Conservation (phyloP, 495 filamentous ascomycete species). For the Lepraria neglecta region DNA sequence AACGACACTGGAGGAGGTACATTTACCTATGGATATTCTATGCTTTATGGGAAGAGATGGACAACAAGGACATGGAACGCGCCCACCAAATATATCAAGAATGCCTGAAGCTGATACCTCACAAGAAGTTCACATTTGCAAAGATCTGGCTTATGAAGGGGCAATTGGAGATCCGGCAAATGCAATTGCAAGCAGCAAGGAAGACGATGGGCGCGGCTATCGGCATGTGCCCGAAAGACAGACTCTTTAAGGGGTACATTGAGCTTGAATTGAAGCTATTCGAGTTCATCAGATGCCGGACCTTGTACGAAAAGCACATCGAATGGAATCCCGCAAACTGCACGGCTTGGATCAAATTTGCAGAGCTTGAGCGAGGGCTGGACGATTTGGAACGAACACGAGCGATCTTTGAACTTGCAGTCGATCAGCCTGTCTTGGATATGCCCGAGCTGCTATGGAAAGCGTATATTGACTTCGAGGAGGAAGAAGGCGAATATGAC, state of each 20-base stretch:
- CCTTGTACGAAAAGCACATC: conserved; percentile 86
- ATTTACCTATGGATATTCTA: conserved; percentile 99
- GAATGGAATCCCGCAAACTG: conserved; percentile 84
- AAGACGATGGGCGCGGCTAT: conserved; percentile 86
- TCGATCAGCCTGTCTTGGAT: conserved; percentile 77
- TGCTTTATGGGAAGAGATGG: conserved; percentile 87
- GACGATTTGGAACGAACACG: conserved; percentile 81
- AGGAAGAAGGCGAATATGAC: conserved; percentile 84
- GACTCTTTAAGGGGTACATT: conserved; percentile 88
- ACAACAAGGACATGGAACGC: conserved; percentile 68
- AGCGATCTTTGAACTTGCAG: conserved; percentile 89
- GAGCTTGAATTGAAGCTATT: conserved; percentile 85
- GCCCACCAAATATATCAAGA: conserved; percentile 87
- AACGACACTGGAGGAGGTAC: conserved; percentile 93
- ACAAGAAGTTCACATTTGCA: conserved; percentile 96
- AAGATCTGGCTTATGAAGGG: conserved; percentile 94
- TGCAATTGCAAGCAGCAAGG: conserved; percentile 68
- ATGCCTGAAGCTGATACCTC: conserved; percentile 79
- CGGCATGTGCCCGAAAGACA: conserved; percentile 93
- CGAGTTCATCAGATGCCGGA: conserved; percentile 85
- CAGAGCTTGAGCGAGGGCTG: conserved; percentile 81
- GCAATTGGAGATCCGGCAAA: conserved; percentile 86
- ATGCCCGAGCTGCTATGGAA: conserved; percentile 99
- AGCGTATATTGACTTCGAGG: conserved; percentile 96
- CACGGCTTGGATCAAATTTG: conserved; percentile 91